Evolutionary conservation across 1,284 basidiomycete genomes (phyloP).

Genomic region (Salmacisia buchloeana): DNA sequence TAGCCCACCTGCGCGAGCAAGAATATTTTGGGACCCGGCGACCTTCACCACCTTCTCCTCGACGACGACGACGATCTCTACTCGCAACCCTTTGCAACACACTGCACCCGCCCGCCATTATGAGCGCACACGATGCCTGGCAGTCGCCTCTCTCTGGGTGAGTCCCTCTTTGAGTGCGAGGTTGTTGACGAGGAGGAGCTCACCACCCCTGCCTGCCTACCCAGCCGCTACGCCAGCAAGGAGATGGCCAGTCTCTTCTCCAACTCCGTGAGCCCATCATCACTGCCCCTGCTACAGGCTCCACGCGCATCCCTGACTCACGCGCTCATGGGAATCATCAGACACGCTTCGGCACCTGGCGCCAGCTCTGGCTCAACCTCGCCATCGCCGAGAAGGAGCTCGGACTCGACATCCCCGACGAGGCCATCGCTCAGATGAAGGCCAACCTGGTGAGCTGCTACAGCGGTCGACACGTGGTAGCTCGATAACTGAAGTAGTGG

Average conservation of each 20-base stretch:
- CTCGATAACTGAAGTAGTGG: neutral
- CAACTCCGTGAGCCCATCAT: conserved; percentile 62
- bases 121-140: conserved; percentile 21
- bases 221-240: conserved; percentile 90
- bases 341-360: conserved; percentile 97
- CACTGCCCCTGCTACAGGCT: neutral
- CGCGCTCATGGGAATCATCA: conserved; percentile 47
- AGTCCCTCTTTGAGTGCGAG: neutral
- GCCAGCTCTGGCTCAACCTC: conserved; percentile 90
- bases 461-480: neutral
- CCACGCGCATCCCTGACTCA: neutral
- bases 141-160: conserved; percentile 43
- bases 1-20: too few relatives aligned
- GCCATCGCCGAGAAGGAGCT: conserved; percentile 95
- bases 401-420: conserved; percentile 79
- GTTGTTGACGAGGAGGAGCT: neutral
- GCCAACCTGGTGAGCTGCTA: conserved; percentile 69
- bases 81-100: too few relatives aligned
- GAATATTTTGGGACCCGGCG: too few relatives aligned
- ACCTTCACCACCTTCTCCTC: too few relatives aligned
- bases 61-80: too few relatives aligned
- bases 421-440: conserved; percentile 91
- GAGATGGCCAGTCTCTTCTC: conserved; percentile 98
- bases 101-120: too few relatives aligned
- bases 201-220: conserved; percentile 46